Conservation (phyloP, 768 basidiomycete genomes). For the Cubamyces lactineus region DNA sequence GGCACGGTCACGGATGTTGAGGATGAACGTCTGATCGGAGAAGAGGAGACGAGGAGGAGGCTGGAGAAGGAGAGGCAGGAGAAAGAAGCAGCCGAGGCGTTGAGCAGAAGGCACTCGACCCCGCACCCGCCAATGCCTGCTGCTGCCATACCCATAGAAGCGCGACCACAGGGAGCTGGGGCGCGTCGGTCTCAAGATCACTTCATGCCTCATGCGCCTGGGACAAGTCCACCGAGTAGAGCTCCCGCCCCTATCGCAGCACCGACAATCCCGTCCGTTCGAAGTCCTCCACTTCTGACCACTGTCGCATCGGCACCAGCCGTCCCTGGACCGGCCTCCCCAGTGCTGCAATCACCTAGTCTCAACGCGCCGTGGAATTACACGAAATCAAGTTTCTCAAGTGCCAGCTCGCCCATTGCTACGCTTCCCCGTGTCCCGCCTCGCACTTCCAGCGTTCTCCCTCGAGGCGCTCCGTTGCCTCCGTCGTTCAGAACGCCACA, state of each 20-base stretch:
- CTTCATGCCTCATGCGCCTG: constrained; percentile 22
- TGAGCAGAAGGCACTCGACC: constrained; percentile 19
- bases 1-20: constrained; percentile 58
- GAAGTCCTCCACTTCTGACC: constrained; percentile 25
- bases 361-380: constrained; percentile 58
- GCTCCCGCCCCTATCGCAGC: constrained; percentile 16
- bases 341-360: constrained; percentile 24
- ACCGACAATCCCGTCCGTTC: constrained; percentile 20
- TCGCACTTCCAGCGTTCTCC: constrained; percentile 22
- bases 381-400: constrained; percentile 53
- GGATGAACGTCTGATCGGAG: constrained; percentile 65
- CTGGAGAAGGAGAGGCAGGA: constrained; percentile 29
- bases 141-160: constrained; percentile 26
- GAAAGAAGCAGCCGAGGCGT: constrained; percentile 29
- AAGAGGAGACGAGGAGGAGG: constrained; percentile 49
- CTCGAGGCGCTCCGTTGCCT: constrained; percentile 11
- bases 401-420: constrained; percentile 45
- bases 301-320: constrained; percentile 23
- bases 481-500: constrained; percentile 15
- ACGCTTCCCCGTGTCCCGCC: constrained; percentile 54
- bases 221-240: constrained; percentile 26
- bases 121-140: constrained; percentile 30
- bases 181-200: constrained; percentile 29
- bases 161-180: constrained; percentile 16
- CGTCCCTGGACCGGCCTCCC: constrained; percentile 15